Evolutionary conservation across 192 early-diverging fungal species (phyloP), one percentile per base, ranked within the genome.

Genomic region (Phlyctochytrium bullatum): DNA sequence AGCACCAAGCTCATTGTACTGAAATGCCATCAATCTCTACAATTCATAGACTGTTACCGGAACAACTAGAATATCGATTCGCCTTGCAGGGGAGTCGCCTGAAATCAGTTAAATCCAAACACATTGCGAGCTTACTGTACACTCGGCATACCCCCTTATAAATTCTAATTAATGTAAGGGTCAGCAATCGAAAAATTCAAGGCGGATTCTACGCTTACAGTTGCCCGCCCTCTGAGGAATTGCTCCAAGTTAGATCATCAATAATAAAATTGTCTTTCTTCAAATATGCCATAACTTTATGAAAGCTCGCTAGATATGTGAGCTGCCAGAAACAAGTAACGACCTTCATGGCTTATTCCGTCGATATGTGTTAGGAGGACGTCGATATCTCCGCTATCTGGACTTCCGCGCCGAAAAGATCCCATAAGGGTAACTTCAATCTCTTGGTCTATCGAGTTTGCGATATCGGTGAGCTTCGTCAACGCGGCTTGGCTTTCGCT

Each of bases 301-400:
- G 14, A 28, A 33, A 66, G 70, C 68, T 2, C 36, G 52, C 32
- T 34, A 16, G 50, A 52, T 52, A 59, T 36, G 60, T 34, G 4
- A 35, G 32, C 60, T n/a, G n/a, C 28, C 32, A 29, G 33, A 2
- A 25, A 54, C 2, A 51, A 30, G 25, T 14, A n/a, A 54, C 32
- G 40, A 54, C 28, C 65, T 63, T 28, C 35, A 51, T 61, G 68
- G 31, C 59, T 35, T 24, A 34, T 27, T 57, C 58, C 61, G 57
- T 54, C 57, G 17, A 28, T 52, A 61, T 63, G 68, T 52, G 61
- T 62, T 67, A 69, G 62, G 16, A 80, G 61, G 32, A 82, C 36
- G 34, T 83, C 81, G 12, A 76, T 70, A 52, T 83, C 81, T 10
- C 81, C 81, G 52, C 78, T 79, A 50, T 59, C 64, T 40, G 61